A percentile compares a stretch with the other conserved stretches of the same genome.
phyloP scores from a whole-genome alignment of 2,329 filamentous ascomycete genomes.

The Ophiostoma sp. region DNA sequence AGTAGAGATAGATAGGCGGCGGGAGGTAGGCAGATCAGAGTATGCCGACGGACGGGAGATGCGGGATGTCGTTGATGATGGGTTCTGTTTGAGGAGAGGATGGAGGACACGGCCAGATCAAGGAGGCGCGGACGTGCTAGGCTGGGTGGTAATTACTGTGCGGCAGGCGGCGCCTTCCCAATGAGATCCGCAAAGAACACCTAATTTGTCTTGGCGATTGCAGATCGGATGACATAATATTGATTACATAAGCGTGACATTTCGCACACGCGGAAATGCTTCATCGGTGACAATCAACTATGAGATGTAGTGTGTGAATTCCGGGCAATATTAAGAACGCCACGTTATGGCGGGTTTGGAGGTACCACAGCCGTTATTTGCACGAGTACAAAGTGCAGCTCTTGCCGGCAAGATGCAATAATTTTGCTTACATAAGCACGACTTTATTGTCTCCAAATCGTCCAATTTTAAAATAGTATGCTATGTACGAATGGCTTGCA shows the following conservation, averaged over 20 bases:
- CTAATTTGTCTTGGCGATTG: constrained; percentile 7
- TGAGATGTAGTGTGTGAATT: background rate
- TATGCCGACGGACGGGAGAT: background rate
- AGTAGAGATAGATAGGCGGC: background rate
- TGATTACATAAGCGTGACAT: background rate
- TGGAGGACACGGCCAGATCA: constrained; percentile 1
- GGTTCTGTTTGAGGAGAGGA: background rate
- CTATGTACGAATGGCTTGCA: background rate
- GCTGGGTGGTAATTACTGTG: background rate
- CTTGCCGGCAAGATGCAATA: background rate
- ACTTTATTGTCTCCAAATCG: background rate
- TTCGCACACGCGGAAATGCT: background rate
- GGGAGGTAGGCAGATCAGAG: background rate
- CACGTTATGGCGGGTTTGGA: too few relatives aligned
- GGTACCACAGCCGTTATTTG: too few relatives aligned
- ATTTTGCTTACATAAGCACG: background rate
- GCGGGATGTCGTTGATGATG: constrained; percentile 7
- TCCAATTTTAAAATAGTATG: background rate
- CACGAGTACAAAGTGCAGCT: background rate
- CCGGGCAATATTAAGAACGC: too few relatives aligned
- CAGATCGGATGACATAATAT: constrained; percentile 9
- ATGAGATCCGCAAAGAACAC: constrained; percentile 2
- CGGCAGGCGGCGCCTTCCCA: constrained; percentile 1
- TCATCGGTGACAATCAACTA: background rate
- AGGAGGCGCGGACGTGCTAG: background rate